Conservation (phyloP, 768 basidiomycete species). For the Dioszegia aurantiaca region DNA sequence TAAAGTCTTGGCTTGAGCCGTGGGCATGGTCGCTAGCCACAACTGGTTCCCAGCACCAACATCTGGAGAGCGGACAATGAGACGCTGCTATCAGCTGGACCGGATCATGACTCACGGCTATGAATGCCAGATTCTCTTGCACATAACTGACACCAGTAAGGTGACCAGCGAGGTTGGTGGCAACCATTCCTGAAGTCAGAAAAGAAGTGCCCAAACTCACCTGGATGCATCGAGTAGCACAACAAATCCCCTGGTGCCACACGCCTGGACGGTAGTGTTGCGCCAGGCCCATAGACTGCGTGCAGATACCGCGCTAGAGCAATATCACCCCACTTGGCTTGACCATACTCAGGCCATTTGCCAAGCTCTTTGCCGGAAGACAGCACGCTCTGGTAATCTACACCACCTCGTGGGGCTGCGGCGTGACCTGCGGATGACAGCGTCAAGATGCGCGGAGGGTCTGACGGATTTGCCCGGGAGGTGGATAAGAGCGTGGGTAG, state of each 20-base stretch:
- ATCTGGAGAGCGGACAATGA: conserved; percentile 2
- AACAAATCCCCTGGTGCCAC: conserved; percentile 24
- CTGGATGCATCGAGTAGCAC: conserved; percentile 40
- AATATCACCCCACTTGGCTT: conserved; percentile 46
- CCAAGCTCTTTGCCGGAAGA: conserved; percentile 12
- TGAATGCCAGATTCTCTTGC: conserved; percentile 25
- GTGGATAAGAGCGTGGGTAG: conserved; percentile 28
- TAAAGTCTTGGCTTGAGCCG: conserved; percentile 22
- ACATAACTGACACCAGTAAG: conserved; percentile 17
- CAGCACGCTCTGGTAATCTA: conserved; percentile 32
- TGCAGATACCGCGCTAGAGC: conserved; percentile 36
- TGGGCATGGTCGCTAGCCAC: conserved; percentile 36
- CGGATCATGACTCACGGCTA: conserved; percentile 23
- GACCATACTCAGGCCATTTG: conserved; percentile 43
- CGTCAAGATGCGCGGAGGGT: conserved; percentile 30
- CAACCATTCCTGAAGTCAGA: conserved; percentile 30
- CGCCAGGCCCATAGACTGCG: conserved; percentile 27
- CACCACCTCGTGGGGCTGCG: conserved; percentile 29
- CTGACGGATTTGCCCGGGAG: conserved; percentile 10
- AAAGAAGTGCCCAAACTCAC: conserved; percentile 16
- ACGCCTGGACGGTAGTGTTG: neutral
- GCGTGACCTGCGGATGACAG: conserved; percentile 41
- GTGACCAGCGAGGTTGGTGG: conserved; percentile 33
- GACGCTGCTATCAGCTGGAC: conserved; percentile 1
- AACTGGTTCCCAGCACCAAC: conserved; percentile 39